Evolutionary conservation across 805 yeast genomes (phyloP), one percentile per base, ranked within the genome.

Genomic region (Yarrowia yakushimensis): DNA sequence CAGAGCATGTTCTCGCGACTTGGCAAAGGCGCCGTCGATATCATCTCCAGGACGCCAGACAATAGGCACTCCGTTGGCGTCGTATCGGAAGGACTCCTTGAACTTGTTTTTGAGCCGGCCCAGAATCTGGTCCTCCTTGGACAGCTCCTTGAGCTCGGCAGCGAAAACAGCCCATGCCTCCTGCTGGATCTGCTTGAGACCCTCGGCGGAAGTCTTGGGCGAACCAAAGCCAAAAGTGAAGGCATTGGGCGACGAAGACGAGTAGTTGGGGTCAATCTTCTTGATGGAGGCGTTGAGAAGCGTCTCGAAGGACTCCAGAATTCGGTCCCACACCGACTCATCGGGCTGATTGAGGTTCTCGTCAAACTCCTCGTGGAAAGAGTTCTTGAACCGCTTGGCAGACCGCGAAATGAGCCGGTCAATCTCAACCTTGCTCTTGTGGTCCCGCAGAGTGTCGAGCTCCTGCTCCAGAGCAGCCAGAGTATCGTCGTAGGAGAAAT

Each of bases 51-150:
- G 85, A 66, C 82, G 84, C 88, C 96, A 93, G 31, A 92, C 78
- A 37, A 84, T 81, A 13, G 99, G 99, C 28, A 90, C 74, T 2
- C 92, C 96, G 65, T 85, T 81, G 34, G 81, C 85, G 72, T 91
- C 97, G 71, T 88, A 94, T 68, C 93, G 80, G 77, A 94, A 93
- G 43, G 74, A 77, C 63, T 85, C 89, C 68, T 93, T 97, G 75
- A 94, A 93, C 64, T 83, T 77, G 64, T 89, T 96, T 70, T 89
- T 85, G 70, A 93, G 74, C 25, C 90, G 79, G 60, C 79, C 77
- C 1, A 86, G 77, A 8, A 88, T 82, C 20, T 81, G 83, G 60
- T 88, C 96, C 64, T 83, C 87, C 28, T 83, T 80, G 54, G 88
- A 73, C 66, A 82, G 80, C 63, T 86, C 87, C 67, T 81, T 85